Base-by-base conservation (phyloP, 805 yeast genomes). In the Sugiyamaella marilandica region DNA sequence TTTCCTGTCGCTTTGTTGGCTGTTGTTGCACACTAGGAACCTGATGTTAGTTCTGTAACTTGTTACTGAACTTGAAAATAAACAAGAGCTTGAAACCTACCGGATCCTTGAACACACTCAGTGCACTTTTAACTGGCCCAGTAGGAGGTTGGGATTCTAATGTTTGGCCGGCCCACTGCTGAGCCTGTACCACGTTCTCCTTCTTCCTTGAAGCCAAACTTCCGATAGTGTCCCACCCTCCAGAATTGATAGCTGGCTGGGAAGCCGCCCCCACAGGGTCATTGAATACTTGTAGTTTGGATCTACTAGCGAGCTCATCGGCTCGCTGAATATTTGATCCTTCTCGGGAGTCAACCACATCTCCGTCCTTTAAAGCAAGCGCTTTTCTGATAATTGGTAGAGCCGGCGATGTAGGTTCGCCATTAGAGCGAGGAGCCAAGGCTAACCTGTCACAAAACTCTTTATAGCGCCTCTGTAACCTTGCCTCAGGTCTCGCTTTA, bases 131-230 rank as follows among this genome's bases (percentile, higher is more conserved):
- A 32, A n/a, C 37, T 45, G 24, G 34, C 41, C 48, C 48, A 5
- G 53, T 29, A 11, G 32, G 43, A 41, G 41, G 33, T n/a, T 55
- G 9, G 19, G 43, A 39, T 5, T 13, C 59, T 52, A 68, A 48
- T 7, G 56, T 72, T 59, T 85, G 84, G 0, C 92, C 90, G 11
- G 70, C 71, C 86, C 92, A 83, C 0, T 83, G 77, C 8, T 70
- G 72, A 0, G 89, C 74, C 1, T 71, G 69, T 18, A 78, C 41
- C 5, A 65, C 68, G 62, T 88, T 88, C 64, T 88, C 96, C 64
- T 87, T 87, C 45, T 74, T 73, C 49, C 87, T 66, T 13, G 71
- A 65, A 9, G 70, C 70, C 1, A 79, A 66, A 0, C 82, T 59
- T 5, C 82, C 87, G 21, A 82, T 63, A 32, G 70, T 68, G 45